Percentiles rank a stretch among this genome's conserved stretches.
These are phyloP conservation scores for Eimeria zaria DNA, from an alignment of 169 alveolate genomes.

Conservation along the genomic window DNA sequence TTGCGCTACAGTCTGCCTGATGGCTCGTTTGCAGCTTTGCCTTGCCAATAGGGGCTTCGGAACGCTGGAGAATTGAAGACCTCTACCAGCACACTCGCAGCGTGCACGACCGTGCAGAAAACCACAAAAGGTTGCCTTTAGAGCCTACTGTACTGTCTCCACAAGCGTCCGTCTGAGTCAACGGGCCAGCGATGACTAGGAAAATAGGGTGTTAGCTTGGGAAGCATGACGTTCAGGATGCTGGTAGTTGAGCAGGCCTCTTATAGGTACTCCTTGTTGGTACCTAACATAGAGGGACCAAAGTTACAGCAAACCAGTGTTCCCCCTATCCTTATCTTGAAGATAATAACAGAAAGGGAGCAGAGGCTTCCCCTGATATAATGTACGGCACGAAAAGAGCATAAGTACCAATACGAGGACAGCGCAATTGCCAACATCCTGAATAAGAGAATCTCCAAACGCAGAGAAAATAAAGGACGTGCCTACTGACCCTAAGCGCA, in stretches of 20 bases:
- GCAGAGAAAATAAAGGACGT: background rate
- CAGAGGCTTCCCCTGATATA: background rate
- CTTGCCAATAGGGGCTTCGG: background rate
- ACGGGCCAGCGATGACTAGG: too few relatives aligned
- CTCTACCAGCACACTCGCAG: background rate
- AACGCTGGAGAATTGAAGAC: background rate
- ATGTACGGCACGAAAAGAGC: background rate
- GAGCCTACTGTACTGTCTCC: background rate
- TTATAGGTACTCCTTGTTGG: too few relatives aligned
- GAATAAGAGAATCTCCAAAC: background rate
- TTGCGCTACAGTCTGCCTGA: too few relatives aligned
- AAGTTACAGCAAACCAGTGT: too few relatives aligned
- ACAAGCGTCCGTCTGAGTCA: too few relatives aligned
- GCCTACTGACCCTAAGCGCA: background rate
- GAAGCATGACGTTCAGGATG: too few relatives aligned
- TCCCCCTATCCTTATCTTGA: too few relatives aligned
- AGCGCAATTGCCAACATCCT: background rate
- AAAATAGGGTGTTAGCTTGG: too few relatives aligned
- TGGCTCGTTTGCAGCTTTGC: too few relatives aligned
- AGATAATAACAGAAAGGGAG: too few relatives aligned
- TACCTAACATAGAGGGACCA: too few relatives aligned
- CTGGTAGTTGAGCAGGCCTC: too few relatives aligned
- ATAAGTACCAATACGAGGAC: background rate
- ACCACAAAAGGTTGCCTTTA: background rate
- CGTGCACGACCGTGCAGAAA: background rate